These are phyloP conservation scores for Curvularia hawaiiensis DNA, from an alignment of 2,329 filamentous ascomycete genomes.

Conservation along the genomic window DNA sequence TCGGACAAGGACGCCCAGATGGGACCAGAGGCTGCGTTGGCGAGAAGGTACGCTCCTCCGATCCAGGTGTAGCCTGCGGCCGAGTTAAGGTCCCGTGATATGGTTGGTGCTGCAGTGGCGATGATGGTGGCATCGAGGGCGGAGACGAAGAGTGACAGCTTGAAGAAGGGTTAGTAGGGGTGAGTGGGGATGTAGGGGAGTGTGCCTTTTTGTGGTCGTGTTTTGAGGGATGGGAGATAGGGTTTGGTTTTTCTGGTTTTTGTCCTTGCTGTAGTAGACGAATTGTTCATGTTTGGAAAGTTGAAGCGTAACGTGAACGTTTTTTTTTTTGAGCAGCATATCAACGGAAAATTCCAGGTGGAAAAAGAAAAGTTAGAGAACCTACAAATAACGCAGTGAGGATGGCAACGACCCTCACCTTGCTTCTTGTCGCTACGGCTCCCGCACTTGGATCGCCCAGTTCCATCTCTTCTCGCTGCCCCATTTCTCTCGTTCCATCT, in stretches of 20 bases:
- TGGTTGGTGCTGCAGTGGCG: slow-evolving; percentile 70
- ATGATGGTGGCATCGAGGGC: slow-evolving; percentile 62
- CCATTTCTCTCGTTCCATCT: neutral
- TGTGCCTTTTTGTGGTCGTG: no score
- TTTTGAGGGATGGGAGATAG: no score
- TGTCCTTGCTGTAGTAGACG: neutral
- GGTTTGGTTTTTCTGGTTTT: neutral
- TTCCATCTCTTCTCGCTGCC: neutral
- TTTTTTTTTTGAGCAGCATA: neutral
- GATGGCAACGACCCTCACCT: slow-evolving; percentile 35
- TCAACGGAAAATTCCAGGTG: neutral
- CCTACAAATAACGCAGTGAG: slow-evolving; percentile 42
- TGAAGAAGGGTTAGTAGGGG: neutral
- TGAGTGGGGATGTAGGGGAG: neutral
- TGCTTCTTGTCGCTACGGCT: slow-evolving; percentile 29
- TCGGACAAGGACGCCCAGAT: slow-evolving; percentile 71
- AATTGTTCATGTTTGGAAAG: no score
- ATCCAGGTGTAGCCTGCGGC: slow-evolving; percentile 79
- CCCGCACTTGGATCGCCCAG: slow-evolving; percentile 7
- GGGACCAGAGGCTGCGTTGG: slow-evolving; percentile 68
- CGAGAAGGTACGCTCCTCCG: slow-evolving; percentile 73
- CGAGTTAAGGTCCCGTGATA: slow-evolving; percentile 67
- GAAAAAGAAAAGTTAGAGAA: neutral
- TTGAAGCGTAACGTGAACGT: neutral
- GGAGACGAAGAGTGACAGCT: slow-evolving; percentile 50